Conservation (phyloP, 805 yeast genomes). For the Yamadazyma kitorensis region DNA sequence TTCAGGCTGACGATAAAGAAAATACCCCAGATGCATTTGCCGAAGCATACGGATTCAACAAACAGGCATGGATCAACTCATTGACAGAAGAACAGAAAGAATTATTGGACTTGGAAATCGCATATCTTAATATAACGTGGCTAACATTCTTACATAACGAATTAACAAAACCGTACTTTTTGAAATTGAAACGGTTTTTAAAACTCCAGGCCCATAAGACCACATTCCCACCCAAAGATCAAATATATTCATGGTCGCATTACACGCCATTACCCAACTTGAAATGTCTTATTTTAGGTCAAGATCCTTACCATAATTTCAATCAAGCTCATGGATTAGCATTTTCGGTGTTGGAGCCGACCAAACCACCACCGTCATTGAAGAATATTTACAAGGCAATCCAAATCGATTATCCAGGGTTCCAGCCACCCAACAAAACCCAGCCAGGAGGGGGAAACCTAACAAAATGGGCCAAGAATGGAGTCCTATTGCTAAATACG, state of each 20-base stretch:
- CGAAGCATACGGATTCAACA: constrained; percentile 38
- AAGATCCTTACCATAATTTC: constrained; percentile 91
- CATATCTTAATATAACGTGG: constrained; percentile 77
- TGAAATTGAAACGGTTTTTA: constrained; percentile 66
- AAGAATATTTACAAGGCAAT: constrained; percentile 83
- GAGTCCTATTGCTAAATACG: constrained; percentile 84
- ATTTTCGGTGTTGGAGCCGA: constrained; percentile 81
- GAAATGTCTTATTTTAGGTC: constrained; percentile 83
- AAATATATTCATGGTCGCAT: constrained; percentile 90
- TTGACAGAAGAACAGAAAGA: constrained; percentile 47
- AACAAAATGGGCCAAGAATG: constrained; percentile 81
- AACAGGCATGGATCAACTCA: constrained; percentile 47
- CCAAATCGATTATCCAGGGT: constrained; percentile 61
- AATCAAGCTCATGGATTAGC: constrained; percentile 98
- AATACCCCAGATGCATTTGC: constrained; percentile 6
- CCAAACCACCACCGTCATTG: constrained; percentile 79
- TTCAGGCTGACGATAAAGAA: constrained; percentile 1
- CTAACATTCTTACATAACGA: constrained; percentile 64
- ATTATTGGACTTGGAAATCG: constrained; percentile 64
- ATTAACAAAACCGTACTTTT: constrained; percentile 80
- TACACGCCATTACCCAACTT: constrained; percentile 73
- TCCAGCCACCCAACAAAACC: constrained; percentile 48
- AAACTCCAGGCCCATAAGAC: constrained; percentile 41
- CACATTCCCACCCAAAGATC: constrained; percentile 74
- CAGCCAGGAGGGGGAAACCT: constrained; percentile 61